Evolutionary conservation across 179 eudicot species (phyloP).

Genomic region (Beta macrorhiza): DNA sequence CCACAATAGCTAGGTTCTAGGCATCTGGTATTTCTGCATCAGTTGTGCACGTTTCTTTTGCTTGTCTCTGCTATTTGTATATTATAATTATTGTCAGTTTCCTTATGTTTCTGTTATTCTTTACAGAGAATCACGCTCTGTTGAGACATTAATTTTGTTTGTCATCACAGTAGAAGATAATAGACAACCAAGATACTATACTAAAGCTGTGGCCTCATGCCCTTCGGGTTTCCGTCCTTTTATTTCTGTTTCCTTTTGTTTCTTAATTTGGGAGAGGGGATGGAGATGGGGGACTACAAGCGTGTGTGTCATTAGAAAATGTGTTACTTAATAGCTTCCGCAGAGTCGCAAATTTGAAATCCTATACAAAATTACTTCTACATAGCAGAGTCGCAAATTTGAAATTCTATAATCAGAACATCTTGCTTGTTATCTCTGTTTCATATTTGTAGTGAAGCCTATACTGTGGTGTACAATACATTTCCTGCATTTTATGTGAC

Average conservation of each 20-base stretch:
- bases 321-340: no score
- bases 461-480: background rate
- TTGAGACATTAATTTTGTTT: background rate
- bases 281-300: background rate
- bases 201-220: background rate
- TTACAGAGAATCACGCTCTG: background rate
- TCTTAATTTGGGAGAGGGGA: background rate
- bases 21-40: background rate
- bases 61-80: background rate
- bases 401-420: background rate
- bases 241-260: background rate
- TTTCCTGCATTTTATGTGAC: no score
- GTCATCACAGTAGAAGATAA: no score
- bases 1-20: background rate
- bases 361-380: background rate
- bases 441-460: background rate
- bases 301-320: background rate
- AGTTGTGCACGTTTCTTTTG: background rate
- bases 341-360: background rate
- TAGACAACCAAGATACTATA: background rate
- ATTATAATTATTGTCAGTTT: background rate
- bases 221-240: background rate
- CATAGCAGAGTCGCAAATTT: background rate
- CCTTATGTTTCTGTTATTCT: background rate
- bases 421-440: background rate